A percentile compares a stretch with the other conserved stretches of the same genome.
Evolutionary conservation across 257 asterid genomes (phyloP).

Genomic region (Paraleonurus japonicus): DNA sequence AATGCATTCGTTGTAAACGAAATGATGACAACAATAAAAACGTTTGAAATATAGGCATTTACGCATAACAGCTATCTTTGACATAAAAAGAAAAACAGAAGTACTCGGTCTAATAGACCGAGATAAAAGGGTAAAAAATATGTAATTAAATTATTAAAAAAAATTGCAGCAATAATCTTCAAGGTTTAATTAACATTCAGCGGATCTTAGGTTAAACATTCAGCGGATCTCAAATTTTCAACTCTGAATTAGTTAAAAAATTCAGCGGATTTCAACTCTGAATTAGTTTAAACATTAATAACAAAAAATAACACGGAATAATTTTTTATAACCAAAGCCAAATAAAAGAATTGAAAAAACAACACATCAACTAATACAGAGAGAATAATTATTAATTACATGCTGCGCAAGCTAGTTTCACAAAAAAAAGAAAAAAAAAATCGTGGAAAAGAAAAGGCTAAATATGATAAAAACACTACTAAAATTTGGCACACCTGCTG

Average conservation of each 20-base stretch:
- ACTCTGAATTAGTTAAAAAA: not conserved
- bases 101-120: not conserved
- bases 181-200: not conserved
- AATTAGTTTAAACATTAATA: not conserved
- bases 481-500: slow-evolving; percentile 28
- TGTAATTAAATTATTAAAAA: not conserved
- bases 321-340: not conserved
- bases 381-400: not conserved
- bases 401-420: not conserved
- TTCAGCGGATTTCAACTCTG: not conserved
- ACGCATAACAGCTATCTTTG: not conserved
- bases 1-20: not conserved
- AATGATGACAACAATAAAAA: not conserved
- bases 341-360: not conserved
- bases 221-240: not conserved
- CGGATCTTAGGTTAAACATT: not conserved
- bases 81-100: not conserved
- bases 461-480: not conserved
- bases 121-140: no score
- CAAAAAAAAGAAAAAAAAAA: not conserved
- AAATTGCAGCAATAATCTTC: not conserved
- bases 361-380: not conserved
- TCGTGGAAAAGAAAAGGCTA: not conserved
- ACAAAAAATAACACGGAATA: not conserved
- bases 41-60: not conserved